phyloP scores from a whole-genome alignment of 257 asterid species.

The Nicotiana undulata region DNA sequence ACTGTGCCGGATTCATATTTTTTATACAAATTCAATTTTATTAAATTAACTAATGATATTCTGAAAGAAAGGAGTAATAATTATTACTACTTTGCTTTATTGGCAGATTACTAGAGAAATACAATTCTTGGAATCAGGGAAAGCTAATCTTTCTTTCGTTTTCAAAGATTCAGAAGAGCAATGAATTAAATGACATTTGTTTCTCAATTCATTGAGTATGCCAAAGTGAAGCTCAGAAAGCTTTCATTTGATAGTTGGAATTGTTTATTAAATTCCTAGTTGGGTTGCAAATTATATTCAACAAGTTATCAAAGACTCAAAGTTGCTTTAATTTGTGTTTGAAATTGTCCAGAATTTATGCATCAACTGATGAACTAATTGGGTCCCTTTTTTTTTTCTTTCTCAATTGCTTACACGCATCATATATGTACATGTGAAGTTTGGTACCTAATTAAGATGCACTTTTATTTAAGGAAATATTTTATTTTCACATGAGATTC shows the following conservation, averaged over 20 bases:
- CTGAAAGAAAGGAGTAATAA: too few relatives aligned
- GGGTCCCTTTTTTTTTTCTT: not conserved
- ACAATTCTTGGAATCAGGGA: not conserved
- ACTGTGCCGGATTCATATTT: not conserved
- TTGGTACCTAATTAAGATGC: not conserved
- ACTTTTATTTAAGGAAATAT: not conserved
- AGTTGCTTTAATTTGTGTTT: not conserved
- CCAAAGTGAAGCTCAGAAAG: not conserved
- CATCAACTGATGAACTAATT: not conserved
- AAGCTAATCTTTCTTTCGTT: not conserved
- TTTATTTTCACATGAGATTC: not conserved
- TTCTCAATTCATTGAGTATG: not conserved
- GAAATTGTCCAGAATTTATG: not conserved
- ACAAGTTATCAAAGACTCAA: not conserved
- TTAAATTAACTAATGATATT: too few relatives aligned
- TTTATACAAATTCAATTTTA: too few relatives aligned
- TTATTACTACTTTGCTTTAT: too few relatives aligned
- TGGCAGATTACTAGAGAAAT: not conserved
- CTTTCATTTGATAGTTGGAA: not conserved
- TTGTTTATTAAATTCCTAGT: not conserved
- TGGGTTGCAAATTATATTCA: not conserved
- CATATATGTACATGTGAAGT: not conserved
- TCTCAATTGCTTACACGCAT: constrained; percentile 5
- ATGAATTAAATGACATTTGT: not conserved
- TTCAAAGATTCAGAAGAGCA: not conserved